These are phyloP conservation scores for Fusarium pilosicola DNA, from an alignment of 2,329 filamentous ascomycete genomes.

Conservation along the genomic window DNA sequence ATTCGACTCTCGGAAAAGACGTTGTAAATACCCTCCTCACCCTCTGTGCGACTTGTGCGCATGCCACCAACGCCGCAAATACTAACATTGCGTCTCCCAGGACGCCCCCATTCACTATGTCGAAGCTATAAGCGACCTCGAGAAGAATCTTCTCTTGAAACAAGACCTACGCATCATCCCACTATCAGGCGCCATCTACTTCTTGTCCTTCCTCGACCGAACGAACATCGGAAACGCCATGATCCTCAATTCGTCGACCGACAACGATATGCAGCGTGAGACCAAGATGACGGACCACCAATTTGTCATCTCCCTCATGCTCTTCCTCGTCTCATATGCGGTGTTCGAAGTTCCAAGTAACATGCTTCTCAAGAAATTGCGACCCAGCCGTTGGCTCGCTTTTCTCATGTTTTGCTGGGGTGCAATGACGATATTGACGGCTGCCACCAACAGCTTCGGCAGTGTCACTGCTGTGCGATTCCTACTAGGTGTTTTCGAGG, in stretches of 20 bases:
- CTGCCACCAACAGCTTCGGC: constrained; percentile 69
- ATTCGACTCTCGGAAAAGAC: constrained; percentile 41
- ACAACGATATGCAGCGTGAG: constrained; percentile 70
- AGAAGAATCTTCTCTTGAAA: constrained; percentile 60
- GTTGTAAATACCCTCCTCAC: constrained; percentile 26
- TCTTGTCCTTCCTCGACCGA: constrained; percentile 74
- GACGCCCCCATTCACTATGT: constrained; percentile 33
- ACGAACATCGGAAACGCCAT: constrained; percentile 77
- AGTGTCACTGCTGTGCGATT: constrained; percentile 74
- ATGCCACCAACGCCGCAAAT: background rate
- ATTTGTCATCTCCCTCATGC: constrained; percentile 67
- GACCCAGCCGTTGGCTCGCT: constrained; percentile 71
- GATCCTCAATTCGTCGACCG: constrained; percentile 69
- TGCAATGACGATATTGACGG: constrained; percentile 73
- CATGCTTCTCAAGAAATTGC: constrained; percentile 71
- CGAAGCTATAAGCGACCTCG: constrained; percentile 42
- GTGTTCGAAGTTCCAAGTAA: constrained; percentile 74
- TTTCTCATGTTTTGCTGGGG: constrained; percentile 76
- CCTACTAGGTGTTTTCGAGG: constrained; percentile 75
- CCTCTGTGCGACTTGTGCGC: constrained; percentile 1
- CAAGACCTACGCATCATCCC: constrained; percentile 73
- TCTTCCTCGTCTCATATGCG: constrained; percentile 69
- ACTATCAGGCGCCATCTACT: constrained; percentile 70
- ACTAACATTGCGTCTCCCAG: constrained; percentile 29
- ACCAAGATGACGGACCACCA: constrained; percentile 70